Conservation (phyloP, 768 basidiomycete genomes). For the Neoboletus subvelutipes region DNA sequence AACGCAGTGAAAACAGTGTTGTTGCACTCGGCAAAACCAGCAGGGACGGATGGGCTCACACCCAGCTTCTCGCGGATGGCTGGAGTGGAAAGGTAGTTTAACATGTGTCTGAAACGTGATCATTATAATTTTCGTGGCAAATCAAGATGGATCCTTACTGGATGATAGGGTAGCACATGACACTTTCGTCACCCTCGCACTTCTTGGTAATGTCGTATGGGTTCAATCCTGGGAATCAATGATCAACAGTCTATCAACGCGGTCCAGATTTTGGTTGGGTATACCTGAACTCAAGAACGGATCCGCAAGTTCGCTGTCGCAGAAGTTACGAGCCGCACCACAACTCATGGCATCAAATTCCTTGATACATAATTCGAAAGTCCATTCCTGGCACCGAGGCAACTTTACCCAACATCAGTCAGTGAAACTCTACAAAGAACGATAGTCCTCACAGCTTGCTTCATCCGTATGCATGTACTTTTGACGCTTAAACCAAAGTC, state of each 20-base stretch:
- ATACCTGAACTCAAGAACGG: constrained; percentile 27
- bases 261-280: background rate
- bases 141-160: constrained; percentile 24
- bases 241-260: background rate
- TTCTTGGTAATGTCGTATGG: constrained; percentile 65
- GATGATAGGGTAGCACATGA: constrained; percentile 61
- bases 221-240: constrained; percentile 39
- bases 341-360: constrained; percentile 67
- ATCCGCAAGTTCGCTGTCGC: constrained; percentile 40
- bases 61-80: constrained; percentile 53
- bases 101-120: constrained; percentile 44
- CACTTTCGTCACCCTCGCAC: constrained; percentile 50
- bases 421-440: background rate
- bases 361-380: constrained; percentile 58
- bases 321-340: constrained; percentile 62
- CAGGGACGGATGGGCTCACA: constrained; percentile 45
- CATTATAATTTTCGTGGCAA: background rate
- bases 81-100: constrained; percentile 58
- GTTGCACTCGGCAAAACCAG: constrained; percentile 39
- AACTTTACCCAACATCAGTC: constrained; percentile 39
- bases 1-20: constrained; percentile 49
- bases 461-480: constrained; percentile 39
- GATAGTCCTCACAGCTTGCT: constrained; percentile 32
- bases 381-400: constrained; percentile 61
- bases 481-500: background rate